Percentiles rank a stretch among this genome's conserved stretches.
These are phyloP conservation scores for Rhypophila decipiens DNA, from an alignment of 495 filamentous ascomycete species.

Conservation along the genomic window DNA sequence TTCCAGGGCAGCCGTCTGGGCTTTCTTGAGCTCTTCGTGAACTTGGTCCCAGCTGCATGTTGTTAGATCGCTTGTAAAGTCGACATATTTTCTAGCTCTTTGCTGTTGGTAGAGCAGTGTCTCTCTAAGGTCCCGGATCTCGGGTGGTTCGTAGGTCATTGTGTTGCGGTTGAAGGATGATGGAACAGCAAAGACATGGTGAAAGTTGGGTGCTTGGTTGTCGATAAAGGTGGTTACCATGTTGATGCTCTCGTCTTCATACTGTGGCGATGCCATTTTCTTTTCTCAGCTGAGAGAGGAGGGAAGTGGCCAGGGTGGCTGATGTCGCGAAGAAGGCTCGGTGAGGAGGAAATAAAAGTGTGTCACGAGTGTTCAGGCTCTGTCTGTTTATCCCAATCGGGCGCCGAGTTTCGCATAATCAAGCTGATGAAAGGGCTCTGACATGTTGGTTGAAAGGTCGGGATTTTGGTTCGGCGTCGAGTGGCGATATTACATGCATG, in stretches of 20 bases:
- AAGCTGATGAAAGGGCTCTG: no score
- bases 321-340: neutral
- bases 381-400: no score
- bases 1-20: conserved; percentile 3
- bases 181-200: conserved; percentile 5
- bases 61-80: conserved; percentile 10
- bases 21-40: conserved; percentile 10
- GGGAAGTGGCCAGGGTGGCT: no score
- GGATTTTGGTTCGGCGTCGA: no score
- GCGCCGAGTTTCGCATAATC: no score
- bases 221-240: conserved; percentile 9
- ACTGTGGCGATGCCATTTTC: neutral
- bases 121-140: conserved; percentile 8
- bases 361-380: neutral
- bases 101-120: conserved; percentile 9
- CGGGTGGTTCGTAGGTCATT: conserved; percentile 8
- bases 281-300: no score
- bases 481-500: no score
- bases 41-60: conserved; percentile 17
- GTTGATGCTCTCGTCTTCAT: neutral
- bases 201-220: conserved; percentile 6
- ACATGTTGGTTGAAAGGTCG: no score
- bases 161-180: conserved; percentile 8
- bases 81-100: conserved; percentile 5
- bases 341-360: neutral